A percentile compares a stretch with the other conserved stretches of the same genome.
Conservation (phyloP, 805 yeast species). For the Cyberlindnera nakhonratchasimensis region DNA sequence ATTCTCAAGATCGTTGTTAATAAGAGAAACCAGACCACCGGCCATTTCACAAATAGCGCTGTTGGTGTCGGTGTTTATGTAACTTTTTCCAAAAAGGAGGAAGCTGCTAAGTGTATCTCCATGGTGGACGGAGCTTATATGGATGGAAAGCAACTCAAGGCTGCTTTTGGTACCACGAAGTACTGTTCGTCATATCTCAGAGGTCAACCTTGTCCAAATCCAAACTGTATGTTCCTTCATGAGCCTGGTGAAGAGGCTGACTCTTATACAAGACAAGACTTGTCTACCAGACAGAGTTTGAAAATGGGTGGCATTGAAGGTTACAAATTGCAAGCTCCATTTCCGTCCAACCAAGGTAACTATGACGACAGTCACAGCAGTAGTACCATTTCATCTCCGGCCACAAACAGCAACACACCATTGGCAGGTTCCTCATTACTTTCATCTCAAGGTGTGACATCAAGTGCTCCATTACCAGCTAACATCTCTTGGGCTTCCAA, state of each 20-base stretch:
- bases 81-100: slow-evolving; percentile 89
- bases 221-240: slow-evolving; percentile 97
- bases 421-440: slow-evolving; percentile 6
- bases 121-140: slow-evolving; percentile 91
- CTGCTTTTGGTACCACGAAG: slow-evolving; percentile 98
- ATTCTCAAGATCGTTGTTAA: slow-evolving; percentile 92
- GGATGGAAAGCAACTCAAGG: slow-evolving; percentile 86
- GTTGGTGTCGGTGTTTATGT: slow-evolving; percentile 95
- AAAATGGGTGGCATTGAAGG: slow-evolving; percentile 40
- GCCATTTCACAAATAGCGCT: slow-evolving; percentile 24
- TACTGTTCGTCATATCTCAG: slow-evolving; percentile 95
- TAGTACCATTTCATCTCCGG: slow-evolving; percentile 14
- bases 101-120: slow-evolving; percentile 88
- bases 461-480: slow-evolving; percentile 56
- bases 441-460: slow-evolving; percentile 19
- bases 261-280: slow-evolving; percentile 84
- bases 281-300: slow-evolving; percentile 70
- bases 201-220: slow-evolving; percentile 96
- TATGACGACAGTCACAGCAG: slow-evolving; percentile 12
- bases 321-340: slow-evolving; percentile 15
- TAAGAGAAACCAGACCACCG: slow-evolving; percentile 52
- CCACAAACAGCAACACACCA: slow-evolving; percentile 15
- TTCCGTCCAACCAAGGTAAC: slow-evolving; percentile 12
- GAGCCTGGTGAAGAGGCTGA: slow-evolving; percentile 99
- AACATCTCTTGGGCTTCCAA: slow-evolving; percentile 63